Base-by-base conservation (phyloP, 768 basidiomycete genomes). In the Tricholoma flavovirens region DNA sequence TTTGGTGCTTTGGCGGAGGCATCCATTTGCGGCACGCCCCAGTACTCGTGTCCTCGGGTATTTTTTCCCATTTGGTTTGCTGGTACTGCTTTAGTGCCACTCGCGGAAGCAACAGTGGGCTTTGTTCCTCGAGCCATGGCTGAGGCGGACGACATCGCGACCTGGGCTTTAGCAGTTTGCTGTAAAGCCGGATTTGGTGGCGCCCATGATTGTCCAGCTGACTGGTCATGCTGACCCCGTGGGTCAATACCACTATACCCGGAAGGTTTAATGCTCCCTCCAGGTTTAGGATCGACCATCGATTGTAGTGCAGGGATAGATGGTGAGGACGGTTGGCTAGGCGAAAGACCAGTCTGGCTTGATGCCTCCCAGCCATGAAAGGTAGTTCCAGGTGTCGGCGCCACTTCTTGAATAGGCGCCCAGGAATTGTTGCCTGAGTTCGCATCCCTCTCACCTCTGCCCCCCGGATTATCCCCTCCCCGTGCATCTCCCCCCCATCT, bases 401-500 rank as follows among this genome's bases (percentile, higher is more conserved):
- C 48, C 11, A 49, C 29, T 5, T 49, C 54, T 49, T 54, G 53
- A 22, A 33, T 38, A 7, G 33, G 48, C 21, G 11, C 59, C 56
- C 57, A 56, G 6, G 49, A 51, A 30, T 42, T 63, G 38, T 60
- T 49, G 21, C 50, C 60, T 38, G 56, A 26, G 55, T 51, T 48
- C 10, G 57, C 52, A 7, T 56, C 56, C 30, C 29, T 49, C 29
- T n/a, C 46, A 2, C 29, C 46, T 2, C n/a, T 10, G 15, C n/a
- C 15, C n/a, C 14, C 46, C 15, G 6, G 15, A 24, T 24, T 46
- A 15, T 52, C 59, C 9, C 19, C 54, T 49, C 56, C 62, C n/a
- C 52, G 51, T 21, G 46, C 51, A 26, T 49, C 51, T 32, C 53
- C 58, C 22, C 32, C 62, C 71, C 72, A 73, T 12, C 62, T 66